Base-by-base conservation (phyloP, 805 yeast species). In the Suhomyces kilbournensis region DNA sequence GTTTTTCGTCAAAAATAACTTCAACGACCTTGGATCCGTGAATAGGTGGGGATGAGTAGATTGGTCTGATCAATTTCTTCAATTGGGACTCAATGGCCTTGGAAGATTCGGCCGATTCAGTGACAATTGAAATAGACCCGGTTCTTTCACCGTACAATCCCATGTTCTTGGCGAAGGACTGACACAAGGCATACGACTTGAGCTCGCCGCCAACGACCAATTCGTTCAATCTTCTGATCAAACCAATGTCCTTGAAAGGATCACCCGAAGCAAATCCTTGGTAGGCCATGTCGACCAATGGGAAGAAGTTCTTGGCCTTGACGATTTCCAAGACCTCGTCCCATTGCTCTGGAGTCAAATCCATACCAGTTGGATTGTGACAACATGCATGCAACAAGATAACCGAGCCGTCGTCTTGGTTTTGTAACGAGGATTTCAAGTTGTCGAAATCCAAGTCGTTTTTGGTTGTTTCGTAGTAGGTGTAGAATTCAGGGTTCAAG, bases 341-440 rank as follows among this genome's bases (percentile, higher is more conserved):
- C 97, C 97, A 91, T 67, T 92, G 90, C 57, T 83, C 88, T 25
- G 73, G 70, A 15, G 90, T 83, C 55, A 96, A 94, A 67, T 92
- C 97, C 68, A 92, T 84, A 58, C 97, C 98, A 17, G 97, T 93
- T 51, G 98, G 98, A 77, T 92, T 93, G 76, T 92, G 97, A 64
- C 97, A 94, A 68, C 97, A 91, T 7, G 97, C 97, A 70, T 92
- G 98, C 55, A 92, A 79, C 52, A 92, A 77, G 20, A 91, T 85
- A 49, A 83, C 80, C 20, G 86, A 76, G 25, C 87, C 89, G 32
- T 73, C 73, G 28, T 80, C 80, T 39, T 85, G 84, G 34, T 68
- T 63, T 22, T 74, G 61, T 46, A 91, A 70, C 49, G 89, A 88
- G 32, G 67, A 67, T 48, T 88, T 65, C 76, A 90, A 75, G 46